Evolutionary conservation across 73 alveolate species (phyloP).

Genomic region (Urostyla sp.): DNA sequence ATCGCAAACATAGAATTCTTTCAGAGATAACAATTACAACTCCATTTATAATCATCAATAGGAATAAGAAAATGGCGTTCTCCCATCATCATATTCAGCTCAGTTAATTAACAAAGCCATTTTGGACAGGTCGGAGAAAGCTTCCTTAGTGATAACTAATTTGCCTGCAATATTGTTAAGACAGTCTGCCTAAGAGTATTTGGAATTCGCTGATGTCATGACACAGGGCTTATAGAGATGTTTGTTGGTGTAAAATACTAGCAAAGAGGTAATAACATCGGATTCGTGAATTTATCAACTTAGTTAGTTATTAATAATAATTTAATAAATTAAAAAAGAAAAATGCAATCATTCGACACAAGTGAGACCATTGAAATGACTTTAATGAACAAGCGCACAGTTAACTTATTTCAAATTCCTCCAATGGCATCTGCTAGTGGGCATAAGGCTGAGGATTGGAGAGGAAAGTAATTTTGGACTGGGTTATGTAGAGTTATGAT

Average conservation of each 20-base stretch:
- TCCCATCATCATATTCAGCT: too few species aligned
- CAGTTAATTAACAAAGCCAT: conserved; percentile 32
- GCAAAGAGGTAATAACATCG: conserved; percentile 64
- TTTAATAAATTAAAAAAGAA: too few species aligned
- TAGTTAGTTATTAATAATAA: too few species aligned
- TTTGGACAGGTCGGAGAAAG: conserved; percentile 48
- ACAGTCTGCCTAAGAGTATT: conserved; percentile 41
- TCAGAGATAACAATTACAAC: too few species aligned
- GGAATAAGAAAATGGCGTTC: too few species aligned
- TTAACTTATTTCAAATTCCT: conserved; percentile 67
- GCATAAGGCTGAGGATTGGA: conserved; percentile 79
- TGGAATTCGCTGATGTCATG: conserved; percentile 45
- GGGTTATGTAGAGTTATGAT: conserved; percentile 56
- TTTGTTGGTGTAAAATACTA: conserved; percentile 49
- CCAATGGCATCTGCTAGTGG: conserved; percentile 72
- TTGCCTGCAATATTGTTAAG: conserved; percentile 48
- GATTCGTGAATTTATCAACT: too few species aligned
- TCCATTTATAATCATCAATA: too few species aligned
- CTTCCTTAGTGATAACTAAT: conserved; percentile 65
- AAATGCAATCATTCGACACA: too few species aligned
- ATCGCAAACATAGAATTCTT: too few species aligned
- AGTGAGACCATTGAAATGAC: conserved; percentile 44
- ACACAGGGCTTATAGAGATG: conserved; percentile 59
- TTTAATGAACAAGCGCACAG: conserved; percentile 57
- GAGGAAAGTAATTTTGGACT: conserved; percentile 74